Evolutionary conservation across 2,329 filamentous ascomycete genomes (phyloP).

Genomic region (Chalaropsis thielavioides): DNA sequence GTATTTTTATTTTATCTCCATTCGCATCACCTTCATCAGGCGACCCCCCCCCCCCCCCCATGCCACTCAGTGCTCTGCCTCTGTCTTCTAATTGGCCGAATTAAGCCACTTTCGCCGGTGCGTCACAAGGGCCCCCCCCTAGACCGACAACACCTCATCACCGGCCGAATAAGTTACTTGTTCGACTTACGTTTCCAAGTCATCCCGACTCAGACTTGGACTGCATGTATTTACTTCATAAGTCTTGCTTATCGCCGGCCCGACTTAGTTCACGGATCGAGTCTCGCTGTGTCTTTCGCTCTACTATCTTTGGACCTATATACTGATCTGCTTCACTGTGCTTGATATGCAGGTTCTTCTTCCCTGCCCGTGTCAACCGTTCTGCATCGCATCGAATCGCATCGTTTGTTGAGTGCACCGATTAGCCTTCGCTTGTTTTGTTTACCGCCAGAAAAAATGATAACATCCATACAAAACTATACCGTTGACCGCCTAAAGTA

Average conservation of each 20-base stretch:
- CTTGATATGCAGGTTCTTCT: neutral
- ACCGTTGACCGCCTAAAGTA: neutral
- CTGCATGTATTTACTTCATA: neutral
- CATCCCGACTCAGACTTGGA: neutral
- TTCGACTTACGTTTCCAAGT: neutral
- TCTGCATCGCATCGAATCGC: neutral
- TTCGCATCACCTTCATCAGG: neutral
- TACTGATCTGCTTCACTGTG: neutral
- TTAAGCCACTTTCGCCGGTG: conserved; percentile 2
- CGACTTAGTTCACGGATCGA: neutral
- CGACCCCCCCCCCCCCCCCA: neutral
- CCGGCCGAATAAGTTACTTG: neutral
- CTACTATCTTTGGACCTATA: neutral
- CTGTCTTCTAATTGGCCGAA: conserved; percentile 5
- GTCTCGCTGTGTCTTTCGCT: neutral
- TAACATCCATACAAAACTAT: conserved; percentile 11
- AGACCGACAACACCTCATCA: neutral
- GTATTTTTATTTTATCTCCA: neutral
- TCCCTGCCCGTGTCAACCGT: neutral
- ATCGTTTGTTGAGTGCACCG: neutral
- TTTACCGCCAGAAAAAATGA: conserved; percentile 13
- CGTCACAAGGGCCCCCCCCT: conserved; percentile 8
- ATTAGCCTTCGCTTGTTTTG: neutral
- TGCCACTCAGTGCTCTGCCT: neutral
- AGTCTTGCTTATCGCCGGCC: neutral